Evolutionary conservation across 257 asterid species (phyloP).

Genomic region (Primulina huaijiensis): DNA sequence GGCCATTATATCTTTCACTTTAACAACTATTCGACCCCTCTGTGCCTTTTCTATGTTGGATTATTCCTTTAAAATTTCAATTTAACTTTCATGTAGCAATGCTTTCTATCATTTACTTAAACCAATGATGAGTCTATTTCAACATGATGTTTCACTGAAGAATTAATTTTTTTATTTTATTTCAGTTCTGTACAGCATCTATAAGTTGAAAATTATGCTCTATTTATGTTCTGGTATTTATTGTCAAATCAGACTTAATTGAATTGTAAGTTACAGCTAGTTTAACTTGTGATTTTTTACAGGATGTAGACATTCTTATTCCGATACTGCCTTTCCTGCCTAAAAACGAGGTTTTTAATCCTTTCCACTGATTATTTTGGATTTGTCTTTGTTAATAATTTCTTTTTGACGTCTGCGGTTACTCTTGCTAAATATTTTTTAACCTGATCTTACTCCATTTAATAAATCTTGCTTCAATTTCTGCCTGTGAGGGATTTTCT

Average conservation of each 20-base stretch:
- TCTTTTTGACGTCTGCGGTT: conserved; percentile 19
- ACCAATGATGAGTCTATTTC: conserved; percentile 3
- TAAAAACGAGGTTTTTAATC: conserved; percentile 69
- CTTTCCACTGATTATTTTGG: conserved; percentile 21
- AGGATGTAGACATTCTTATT: conserved; percentile 83
- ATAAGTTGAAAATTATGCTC: conserved; percentile 1
- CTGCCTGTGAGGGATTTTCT: conserved; percentile 15
- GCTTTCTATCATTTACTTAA: not conserved
- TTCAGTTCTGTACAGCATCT: not conserved
- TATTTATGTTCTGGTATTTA: not conserved
- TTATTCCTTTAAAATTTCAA: conserved; percentile 1
- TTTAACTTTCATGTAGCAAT: conserved; percentile 17
- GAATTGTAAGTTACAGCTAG: not conserved
- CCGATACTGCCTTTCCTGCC: conserved; percentile 82
- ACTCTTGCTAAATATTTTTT: conserved; percentile 10
- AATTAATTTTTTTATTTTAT: not conserved
- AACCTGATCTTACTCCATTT: not conserved
- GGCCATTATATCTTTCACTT: conserved; percentile 18
- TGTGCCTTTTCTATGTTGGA: conserved; percentile 5
- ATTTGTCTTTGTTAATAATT: conserved; percentile 16
- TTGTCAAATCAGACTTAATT: not conserved
- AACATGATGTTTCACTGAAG: not conserved
- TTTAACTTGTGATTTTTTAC: conserved; percentile 34
- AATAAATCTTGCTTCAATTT: conserved; percentile 12
- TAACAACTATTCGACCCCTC: conserved; percentile 2